Percentiles rank a stretch among this genome's conserved stretches.
These are phyloP conservation scores for Pseudopediastrum boryanum DNA, from an alignment of 139 green algal genomes.

Conservation along the genomic window DNA sequence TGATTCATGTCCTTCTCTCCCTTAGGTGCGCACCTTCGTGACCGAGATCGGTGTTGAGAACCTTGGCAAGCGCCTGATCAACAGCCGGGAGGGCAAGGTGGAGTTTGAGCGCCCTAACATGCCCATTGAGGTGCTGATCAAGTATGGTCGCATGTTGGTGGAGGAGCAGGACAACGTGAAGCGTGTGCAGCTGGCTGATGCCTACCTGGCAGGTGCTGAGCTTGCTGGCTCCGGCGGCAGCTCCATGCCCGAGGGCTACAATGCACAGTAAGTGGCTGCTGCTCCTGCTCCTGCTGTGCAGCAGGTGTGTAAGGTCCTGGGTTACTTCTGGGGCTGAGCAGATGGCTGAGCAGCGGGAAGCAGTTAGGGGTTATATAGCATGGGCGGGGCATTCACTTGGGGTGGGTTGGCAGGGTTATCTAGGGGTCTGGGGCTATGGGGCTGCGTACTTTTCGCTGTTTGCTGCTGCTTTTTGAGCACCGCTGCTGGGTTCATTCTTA, in stretches of 20 bases:
- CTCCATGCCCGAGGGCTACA: slow-evolving; percentile 77
- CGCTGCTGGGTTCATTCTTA: no score
- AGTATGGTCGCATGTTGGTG: slow-evolving; percentile 88
- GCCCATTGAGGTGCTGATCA: slow-evolving; percentile 79
- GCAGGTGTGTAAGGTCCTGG: no score
- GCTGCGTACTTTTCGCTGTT: no score
- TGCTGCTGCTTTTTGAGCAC: no score
- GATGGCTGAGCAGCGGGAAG: no score
- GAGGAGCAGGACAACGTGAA: slow-evolving; percentile 99
- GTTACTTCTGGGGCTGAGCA: no score
- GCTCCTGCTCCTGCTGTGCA: no score
- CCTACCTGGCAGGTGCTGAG: slow-evolving; percentile 88
- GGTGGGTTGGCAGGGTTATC: no score
- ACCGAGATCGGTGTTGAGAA: slow-evolving; percentile 83
- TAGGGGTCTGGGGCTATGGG: no score
- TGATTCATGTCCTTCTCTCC: neutral
- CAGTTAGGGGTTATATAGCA: no score
- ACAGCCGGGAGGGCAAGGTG: slow-evolving; percentile 85
- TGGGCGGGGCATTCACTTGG: no score
- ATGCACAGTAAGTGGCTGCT: slow-evolving; percentile 32
- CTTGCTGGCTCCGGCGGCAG: slow-evolving; percentile 77
- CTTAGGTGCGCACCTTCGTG: slow-evolving; percentile 83
- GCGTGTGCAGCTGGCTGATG: slow-evolving; percentile 96
- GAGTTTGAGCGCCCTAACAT: slow-evolving; percentile 89
- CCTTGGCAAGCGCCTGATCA: slow-evolving; percentile 90